phyloP scores from a whole-genome alignment of 1,284 basidiomycete species.

The Ustilago xerochloae region DNA sequence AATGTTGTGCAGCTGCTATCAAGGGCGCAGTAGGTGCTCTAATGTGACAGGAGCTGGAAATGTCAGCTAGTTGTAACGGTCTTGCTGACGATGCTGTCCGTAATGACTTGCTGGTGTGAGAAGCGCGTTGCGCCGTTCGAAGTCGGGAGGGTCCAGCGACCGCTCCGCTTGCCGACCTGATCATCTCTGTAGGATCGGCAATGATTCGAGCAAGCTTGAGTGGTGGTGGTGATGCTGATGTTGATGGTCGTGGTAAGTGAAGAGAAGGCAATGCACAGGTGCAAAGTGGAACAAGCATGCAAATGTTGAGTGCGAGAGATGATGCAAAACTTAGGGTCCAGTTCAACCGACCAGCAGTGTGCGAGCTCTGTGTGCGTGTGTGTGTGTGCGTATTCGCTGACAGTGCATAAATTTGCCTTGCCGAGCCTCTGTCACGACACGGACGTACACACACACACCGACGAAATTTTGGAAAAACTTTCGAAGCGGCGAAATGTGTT shows the following conservation, averaged over 20 bases:
- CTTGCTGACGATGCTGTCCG: neutral
- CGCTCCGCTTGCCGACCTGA: slow-evolving; percentile 30
- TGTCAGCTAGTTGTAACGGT: neutral
- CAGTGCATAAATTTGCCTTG: neutral
- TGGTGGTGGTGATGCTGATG: slow-evolving; percentile 2
- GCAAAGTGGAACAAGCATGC: neutral
- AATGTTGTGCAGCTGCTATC: too few species aligned
- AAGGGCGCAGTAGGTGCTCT: neutral
- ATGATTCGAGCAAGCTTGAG: neutral
- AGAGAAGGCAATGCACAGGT: too few species aligned
- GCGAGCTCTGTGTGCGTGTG: neutral
- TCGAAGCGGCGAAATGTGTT: slow-evolving; percentile 12
- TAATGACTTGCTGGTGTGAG: neutral
- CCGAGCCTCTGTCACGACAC: neutral
- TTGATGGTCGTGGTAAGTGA: too few species aligned
- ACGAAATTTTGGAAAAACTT: slow-evolving; percentile 25
- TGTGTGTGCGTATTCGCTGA: neutral
- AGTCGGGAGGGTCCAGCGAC: slow-evolving; percentile 45
- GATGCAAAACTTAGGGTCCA: neutral
- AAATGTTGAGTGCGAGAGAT: neutral
- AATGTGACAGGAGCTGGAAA: slow-evolving; percentile 2
- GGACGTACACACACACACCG: neutral
- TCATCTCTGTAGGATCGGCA: slow-evolving; percentile 15
- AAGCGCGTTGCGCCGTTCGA: slow-evolving; percentile 4
- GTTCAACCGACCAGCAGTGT: neutral